Evolutionary conservation across 2,329 filamentous ascomycete species (phyloP).

Genomic region (Penicillium sumatraense): DNA sequence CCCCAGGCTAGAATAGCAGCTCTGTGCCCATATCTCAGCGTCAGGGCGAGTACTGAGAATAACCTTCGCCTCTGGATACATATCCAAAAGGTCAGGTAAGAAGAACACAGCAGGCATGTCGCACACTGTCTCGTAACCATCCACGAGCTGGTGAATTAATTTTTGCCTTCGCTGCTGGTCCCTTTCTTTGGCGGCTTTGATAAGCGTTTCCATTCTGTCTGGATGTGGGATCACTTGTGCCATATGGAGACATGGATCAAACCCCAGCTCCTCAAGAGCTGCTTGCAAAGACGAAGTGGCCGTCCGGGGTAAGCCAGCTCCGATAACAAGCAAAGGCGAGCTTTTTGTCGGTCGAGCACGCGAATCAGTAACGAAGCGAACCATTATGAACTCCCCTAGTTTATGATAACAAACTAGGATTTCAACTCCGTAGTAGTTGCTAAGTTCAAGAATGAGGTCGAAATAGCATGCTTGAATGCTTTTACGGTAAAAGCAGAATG

Average conservation of each 20-base stretch:
- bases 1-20: neutral
- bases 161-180: constrained; percentile 8
- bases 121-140: constrained; percentile 9
- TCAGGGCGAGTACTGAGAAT: constrained; percentile 7
- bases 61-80: constrained; percentile 13
- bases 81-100: constrained; percentile 10
- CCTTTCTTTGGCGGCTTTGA: constrained; percentile 2
- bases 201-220: constrained; percentile 3
- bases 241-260: constrained; percentile 16
- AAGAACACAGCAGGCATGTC: constrained; percentile 15
- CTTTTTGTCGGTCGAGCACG: neutral
- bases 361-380: constrained; percentile 19
- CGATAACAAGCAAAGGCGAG: constrained; percentile 9
- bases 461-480: no score
- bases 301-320: constrained; percentile 16
- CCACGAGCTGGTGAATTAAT: constrained; percentile 4
- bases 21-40: constrained; percentile 7
- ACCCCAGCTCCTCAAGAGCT: constrained; percentile 12
- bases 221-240: constrained; percentile 14
- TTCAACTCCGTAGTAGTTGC: no score
- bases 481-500: no score
- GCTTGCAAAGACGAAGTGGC: constrained; percentile 19
- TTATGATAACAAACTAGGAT: neutral
- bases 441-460: no score
- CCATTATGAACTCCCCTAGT: neutral